Base-by-base conservation (phyloP, 2,329 filamentous ascomycete species). In the Aspergillus brunneoviolaceus region DNA sequence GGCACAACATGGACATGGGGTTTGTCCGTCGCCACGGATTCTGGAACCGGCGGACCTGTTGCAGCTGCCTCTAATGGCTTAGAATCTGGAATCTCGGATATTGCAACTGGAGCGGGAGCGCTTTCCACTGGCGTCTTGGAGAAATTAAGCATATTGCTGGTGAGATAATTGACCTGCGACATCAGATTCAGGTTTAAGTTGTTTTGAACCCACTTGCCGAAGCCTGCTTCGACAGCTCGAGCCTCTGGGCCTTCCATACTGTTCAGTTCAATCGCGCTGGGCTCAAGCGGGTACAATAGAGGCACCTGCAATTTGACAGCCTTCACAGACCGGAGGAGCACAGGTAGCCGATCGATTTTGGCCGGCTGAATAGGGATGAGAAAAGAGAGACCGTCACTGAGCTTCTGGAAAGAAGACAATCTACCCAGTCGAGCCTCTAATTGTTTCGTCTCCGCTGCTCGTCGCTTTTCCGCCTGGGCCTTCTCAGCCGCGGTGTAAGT, bases 341-440 rank as follows among this genome's bases (percentile, higher is more conserved):
- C 66, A 0, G 90, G 88, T 6, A 94, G 81, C 49, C 86, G 84
- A 7, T 76, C 73, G 55, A 82, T 81, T 59, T 85, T 85, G 59
- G 82, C 83, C 1, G 89, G 87, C 63, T 90, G 86, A 2, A 95
- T 76, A 0, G 90, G 89, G 12, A 94, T 72, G 2, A 85, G 88
- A 71, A 89, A 94, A 16, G 86, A 83, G 60, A 88, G 80, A 1
- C 89, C 89, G 73, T 93, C 89, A 31, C 82, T 79, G 1, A 87
- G 88, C 63, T 88, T 89, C 31, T 86, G 84, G 70, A 89, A 95
- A 39, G 85, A 74, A 1, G 86, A 81, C 53, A 89, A 72, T 65
- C 88, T 83, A 16, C 88, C 85, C 81, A 95, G 87, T 33, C 91
- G 85, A 29, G 90, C 84, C 76, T 93, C 89, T 0, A 95, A 81